These are phyloP conservation scores for Cydonia oblonga DNA, from an alignment of 331 rosid species.

Conservation along the genomic window DNA sequence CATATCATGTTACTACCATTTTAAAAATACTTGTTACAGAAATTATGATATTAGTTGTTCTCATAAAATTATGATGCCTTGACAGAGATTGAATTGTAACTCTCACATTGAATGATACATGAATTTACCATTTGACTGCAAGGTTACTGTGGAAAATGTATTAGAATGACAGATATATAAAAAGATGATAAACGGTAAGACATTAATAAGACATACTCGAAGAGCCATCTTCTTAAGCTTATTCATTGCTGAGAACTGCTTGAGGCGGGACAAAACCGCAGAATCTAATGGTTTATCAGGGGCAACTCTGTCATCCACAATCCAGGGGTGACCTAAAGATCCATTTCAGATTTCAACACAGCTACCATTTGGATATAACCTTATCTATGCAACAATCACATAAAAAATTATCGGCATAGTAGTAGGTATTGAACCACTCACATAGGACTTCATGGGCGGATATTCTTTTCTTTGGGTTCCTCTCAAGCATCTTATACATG, in stretches of 20 bases:
- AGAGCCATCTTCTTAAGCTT: slow-evolving; percentile 87
- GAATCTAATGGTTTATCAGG: slow-evolving; percentile 84
- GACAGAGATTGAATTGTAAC: background rate
- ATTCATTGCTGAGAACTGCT: slow-evolving; percentile 86
- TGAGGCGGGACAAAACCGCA: slow-evolving; percentile 82
- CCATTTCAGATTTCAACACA: slow-evolving; percentile 3
- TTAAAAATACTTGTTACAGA: background rate
- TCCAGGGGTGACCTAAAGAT: slow-evolving; percentile 76
- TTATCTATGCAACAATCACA: slow-evolving; percentile 6
- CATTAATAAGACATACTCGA: slow-evolving; percentile 34
- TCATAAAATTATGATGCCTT: background rate
- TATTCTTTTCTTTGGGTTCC: slow-evolving; percentile 57
- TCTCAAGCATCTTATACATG: slow-evolving; percentile 56
- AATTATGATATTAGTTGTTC: background rate
- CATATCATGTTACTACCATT: background rate
- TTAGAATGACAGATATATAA: slow-evolving; percentile 3
- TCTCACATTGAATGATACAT: background rate
- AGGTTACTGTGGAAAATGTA: background rate
- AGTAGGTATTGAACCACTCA: slow-evolving; percentile 37
- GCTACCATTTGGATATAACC: background rate
- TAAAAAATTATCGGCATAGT: slow-evolving; percentile 3
- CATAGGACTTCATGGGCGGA: slow-evolving; percentile 86
- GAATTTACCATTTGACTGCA: background rate
- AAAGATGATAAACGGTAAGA: background rate
- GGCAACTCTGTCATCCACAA: slow-evolving; percentile 66